Percentiles rank a stretch among this genome's conserved stretches.
Conservation (phyloP, 2,329 filamentous ascomycete genomes). For the Daldinia sp. region DNA sequence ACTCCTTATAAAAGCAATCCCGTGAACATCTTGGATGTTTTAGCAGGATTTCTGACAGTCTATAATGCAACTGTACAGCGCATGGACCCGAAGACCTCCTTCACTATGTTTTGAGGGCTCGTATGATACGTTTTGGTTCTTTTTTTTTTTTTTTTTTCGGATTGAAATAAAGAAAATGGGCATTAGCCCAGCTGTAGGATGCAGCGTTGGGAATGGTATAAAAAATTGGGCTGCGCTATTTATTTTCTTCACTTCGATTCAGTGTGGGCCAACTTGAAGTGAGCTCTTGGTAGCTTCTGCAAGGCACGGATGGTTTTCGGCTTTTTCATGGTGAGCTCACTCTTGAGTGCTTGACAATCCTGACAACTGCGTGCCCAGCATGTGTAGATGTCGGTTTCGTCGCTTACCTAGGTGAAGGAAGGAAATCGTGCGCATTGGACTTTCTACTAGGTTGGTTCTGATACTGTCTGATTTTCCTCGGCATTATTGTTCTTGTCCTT, state of each 20-base stretch:
- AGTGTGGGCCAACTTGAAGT: not conserved
- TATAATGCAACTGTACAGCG: slow-evolving; percentile 5
- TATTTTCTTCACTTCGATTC: slow-evolving; percentile 8
- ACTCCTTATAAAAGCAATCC: not conserved
- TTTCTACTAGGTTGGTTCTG: slow-evolving; percentile 16
- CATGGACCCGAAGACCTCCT: slow-evolving; percentile 2
- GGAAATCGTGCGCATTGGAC: slow-evolving; percentile 12
- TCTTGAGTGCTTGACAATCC: not conserved
- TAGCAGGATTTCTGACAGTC: not conserved
- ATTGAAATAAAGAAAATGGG: slow-evolving; percentile 31
- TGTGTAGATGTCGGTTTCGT: slow-evolving; percentile 2
- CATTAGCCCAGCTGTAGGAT: slow-evolving; percentile 15
- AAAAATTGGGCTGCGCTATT: slow-evolving; percentile 30
- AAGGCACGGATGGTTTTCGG: not conserved
- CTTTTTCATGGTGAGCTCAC: not conserved
- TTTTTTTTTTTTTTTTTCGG: slow-evolving; percentile 24
- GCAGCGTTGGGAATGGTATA: slow-evolving; percentile 22
- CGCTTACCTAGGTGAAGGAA: not conserved
- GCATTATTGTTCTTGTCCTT: slow-evolving; percentile 28
- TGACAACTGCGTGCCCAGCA: not conserved
- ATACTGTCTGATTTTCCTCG: slow-evolving; percentile 30
- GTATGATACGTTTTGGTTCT: slow-evolving; percentile 2
- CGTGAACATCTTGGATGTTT: not conserved
- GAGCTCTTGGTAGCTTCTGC: not conserved
- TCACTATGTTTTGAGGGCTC: slow-evolving; percentile 12